These are phyloP conservation scores for Termitomyces sp. DNA, from an alignment of 768 basidiomycete genomes.

Conservation along the genomic window DNA sequence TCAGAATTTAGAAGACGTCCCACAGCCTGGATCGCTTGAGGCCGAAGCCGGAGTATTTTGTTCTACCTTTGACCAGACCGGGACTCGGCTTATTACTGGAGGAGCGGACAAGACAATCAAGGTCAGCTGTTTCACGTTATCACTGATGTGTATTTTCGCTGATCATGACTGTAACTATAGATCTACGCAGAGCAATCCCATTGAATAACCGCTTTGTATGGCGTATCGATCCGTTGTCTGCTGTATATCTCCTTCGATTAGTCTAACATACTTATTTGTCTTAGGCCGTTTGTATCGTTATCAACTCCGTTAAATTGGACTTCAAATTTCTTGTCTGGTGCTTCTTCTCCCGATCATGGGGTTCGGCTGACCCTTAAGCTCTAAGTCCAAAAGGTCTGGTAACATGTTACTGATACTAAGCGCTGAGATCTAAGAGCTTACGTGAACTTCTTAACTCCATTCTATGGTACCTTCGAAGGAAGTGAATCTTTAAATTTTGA, in stretches of 20 bases:
- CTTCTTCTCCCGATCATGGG: not conserved
- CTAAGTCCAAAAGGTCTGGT: not conserved
- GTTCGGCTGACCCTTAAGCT: not conserved
- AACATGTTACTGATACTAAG: not conserved
- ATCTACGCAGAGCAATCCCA: slow-evolving; percentile 71
- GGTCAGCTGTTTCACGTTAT: slow-evolving; percentile 35
- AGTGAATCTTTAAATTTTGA: not conserved
- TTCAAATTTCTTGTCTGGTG: not conserved
- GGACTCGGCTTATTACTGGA: slow-evolving; percentile 90
- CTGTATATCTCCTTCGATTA: slow-evolving; percentile 4
- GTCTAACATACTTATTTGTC: not conserved
- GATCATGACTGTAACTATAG: slow-evolving; percentile 15
- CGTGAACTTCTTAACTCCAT: not conserved
- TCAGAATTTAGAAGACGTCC: slow-evolving; percentile 89
- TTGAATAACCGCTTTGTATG: slow-evolving; percentile 19
- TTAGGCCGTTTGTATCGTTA: not conserved
- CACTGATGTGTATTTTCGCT: not conserved
- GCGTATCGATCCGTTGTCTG: not conserved
- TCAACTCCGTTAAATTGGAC: not conserved
- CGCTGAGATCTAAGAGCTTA: not conserved
- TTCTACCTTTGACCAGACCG: slow-evolving; percentile 94
- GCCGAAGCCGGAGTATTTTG: slow-evolving; percentile 97
- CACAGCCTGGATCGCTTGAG: slow-evolving; percentile 96
- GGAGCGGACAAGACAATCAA: slow-evolving; percentile 99
- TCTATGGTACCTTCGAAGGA: not conserved